Conservation (phyloP, 768 basidiomycete genomes). For the Gloeopeniophorella convolvens region DNA sequence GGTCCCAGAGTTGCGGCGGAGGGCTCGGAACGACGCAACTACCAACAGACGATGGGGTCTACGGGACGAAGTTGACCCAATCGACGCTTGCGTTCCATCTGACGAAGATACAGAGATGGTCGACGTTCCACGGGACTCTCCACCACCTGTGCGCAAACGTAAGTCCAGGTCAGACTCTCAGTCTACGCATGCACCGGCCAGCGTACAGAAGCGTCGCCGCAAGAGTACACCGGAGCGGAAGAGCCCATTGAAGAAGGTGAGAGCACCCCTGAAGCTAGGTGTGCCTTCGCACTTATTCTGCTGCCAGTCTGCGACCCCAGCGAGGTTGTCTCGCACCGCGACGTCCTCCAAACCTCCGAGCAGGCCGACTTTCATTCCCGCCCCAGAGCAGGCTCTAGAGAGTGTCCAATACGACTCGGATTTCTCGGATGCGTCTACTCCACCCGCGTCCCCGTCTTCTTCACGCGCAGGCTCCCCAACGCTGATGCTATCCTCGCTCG, state of each 20-base stretch:
- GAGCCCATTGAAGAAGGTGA: not conserved
- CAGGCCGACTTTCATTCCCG: not conserved
- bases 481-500: not conserved
- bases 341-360: not conserved
- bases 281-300: not conserved
- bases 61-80: not conserved
- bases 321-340: not conserved
- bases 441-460: conserved; percentile 34
- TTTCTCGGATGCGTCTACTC: conserved; percentile 48
- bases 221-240: not conserved
- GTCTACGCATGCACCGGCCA: too few species aligned
- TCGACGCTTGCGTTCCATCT: too few species aligned
- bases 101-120: not conserved
- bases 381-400: not conserved
- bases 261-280: not conserved
- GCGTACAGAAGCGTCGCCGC: not conserved
- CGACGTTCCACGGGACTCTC: not conserved
- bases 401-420: conserved; percentile 43
- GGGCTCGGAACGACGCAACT: not conserved
- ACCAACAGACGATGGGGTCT: conserved; percentile 2
- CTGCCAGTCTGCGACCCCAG: not conserved
- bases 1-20: conserved; percentile 3
- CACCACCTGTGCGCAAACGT: too few species aligned
- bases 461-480: conserved; percentile 23
- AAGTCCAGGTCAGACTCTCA: not conserved